Base-by-base conservation (phyloP, 495 filamentous ascomycete species). In the Trichoderma gamsii region DNA sequence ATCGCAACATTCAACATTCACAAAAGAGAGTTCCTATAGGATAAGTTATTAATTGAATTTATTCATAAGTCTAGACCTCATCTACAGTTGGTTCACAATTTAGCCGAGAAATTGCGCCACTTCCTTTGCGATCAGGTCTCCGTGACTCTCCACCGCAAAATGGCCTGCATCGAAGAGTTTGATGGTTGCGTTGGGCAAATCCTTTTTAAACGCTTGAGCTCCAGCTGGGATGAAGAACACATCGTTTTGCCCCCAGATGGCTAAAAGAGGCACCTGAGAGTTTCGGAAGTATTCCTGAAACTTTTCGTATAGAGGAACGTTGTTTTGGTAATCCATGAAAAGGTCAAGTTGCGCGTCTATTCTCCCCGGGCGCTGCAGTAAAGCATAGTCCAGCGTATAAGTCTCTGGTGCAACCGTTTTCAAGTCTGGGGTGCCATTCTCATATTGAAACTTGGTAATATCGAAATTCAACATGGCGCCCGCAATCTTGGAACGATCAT, bases 171-270 rank as follows among this genome's bases (percentile, higher is more conserved):
- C 85, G 2, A 61, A 35, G 12, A 61, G 56, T 9, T 61, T 61
- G 88, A 67, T 59, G 85, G 74, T 64, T 79, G 74, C 11, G 85
- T 71, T 72, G 86, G 79, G 76, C 18, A 85, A 69, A 77, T 89
- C 87, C 41, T 71, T 79, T 71, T 79, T 83, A 67, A 83, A 90
- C 1, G 87, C 86, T 72, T 88, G 82, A 8, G 87, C 87, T 0
- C 87, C 88, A 1, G 80, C 68, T 1, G 81, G 71, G 3, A 87
- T 73, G 72, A 90, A 90, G 35, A 85, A 79, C 8, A 66, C 70
- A 76, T 89, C 88, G 66, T 84, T 80, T 77, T 84, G 85, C 2
- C 88, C 87, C 88, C 88, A 90, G 4, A 83, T 78, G 5, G 83
- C 85, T 69, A 90, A 70, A 2, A 88, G 65, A 5, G 86, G 87